Evolutionary conservation across 805 yeast genomes (phyloP), one percentile per base, ranked within the genome.

Genomic region (Candida fluviatilis): DNA sequence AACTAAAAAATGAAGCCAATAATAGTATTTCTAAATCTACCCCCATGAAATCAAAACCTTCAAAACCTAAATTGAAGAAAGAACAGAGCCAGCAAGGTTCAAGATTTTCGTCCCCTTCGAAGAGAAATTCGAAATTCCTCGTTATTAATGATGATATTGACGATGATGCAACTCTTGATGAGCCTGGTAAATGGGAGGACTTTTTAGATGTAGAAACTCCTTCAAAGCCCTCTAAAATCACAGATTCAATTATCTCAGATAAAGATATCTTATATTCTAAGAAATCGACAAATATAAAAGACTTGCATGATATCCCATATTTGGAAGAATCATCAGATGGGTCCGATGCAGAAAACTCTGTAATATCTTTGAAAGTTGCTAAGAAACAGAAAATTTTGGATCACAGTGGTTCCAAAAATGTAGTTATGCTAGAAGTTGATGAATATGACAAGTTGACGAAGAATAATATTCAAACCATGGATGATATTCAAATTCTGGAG

Each of bases 131-230:
- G 4, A 59, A 54, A 34, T 57, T 55, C 39, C 40, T 61, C 26
- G 47, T 66, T 10, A 42, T 57, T 19, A 57, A 62, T 31, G 59
- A 59, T 27, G 54, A 49, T 12, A 47, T 44, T 14, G 46, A 49
- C 14, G 49, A 46, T 8, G 43, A 34, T 19, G 28, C 35, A 5
- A 31, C 45, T 2, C n/a, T 25, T 24, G 46, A 40, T 23, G 55
- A 52, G 7, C 46, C 48, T 14, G 58, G 54, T 3, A 51, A 51
- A 18, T 67, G 74, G 74, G 71, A 66, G 39, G 66, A 66, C 36
- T 67, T 61, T 42, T 53, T 65, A 34, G 65, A 60, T 13, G 46
- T 47, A 13, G 39, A 40, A 7, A 45, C 52, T 33, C 58, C 63
- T 4, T 45, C 55, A 1, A 56, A 52, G 30, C 45, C 52, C 4